A percentile compares a stretch with the other conserved stretches of the same genome.
Evolutionary conservation across 176 grass and related monocot species (phyloP).

Genomic region (Carex myosuroides): DNA sequence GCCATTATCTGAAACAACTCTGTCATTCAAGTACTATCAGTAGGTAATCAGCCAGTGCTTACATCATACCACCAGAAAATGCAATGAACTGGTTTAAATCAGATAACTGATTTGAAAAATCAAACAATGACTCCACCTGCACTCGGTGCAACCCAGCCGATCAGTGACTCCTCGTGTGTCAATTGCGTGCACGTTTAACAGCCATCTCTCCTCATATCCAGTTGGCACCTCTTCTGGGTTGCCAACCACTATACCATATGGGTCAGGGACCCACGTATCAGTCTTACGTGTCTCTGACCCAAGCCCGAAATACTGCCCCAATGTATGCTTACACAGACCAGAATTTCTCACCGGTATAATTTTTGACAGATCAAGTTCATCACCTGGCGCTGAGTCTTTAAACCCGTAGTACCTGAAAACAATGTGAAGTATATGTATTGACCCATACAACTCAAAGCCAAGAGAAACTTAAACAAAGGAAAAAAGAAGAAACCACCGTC

Average conservation of each 20-base stretch:
- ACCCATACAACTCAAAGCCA: not conserved
- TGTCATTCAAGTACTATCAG: not conserved
- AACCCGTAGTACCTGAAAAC: slow-evolving; percentile 29
- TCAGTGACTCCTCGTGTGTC: slow-evolving; percentile 58
- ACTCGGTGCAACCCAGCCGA: slow-evolving; percentile 58
- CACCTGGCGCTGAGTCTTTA: not conserved
- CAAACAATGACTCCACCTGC: slow-evolving; percentile 29
- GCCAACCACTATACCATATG: slow-evolving; percentile 71
- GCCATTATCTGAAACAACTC: not conserved
- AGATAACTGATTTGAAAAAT: not conserved
- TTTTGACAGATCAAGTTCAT: not conserved
- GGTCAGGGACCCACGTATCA: slow-evolving; percentile 72
- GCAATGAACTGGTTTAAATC: not conserved
- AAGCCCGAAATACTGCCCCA: slow-evolving; percentile 67
- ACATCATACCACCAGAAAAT: not conserved
- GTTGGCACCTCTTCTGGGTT: slow-evolving; percentile 29
- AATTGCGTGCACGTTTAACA: slow-evolving; percentile 71
- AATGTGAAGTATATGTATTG: slow-evolving; percentile 6
- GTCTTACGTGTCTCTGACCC: slow-evolving; percentile 88
- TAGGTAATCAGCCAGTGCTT: not conserved
- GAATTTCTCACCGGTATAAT: slow-evolving; percentile 29
- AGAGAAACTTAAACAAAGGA: not conserved
- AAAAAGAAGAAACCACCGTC: not conserved
- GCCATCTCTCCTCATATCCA: slow-evolving; percentile 61
- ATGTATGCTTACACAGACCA: slow-evolving; percentile 43